Evolutionary conservation across 805 yeast genomes (phyloP).

Genomic region (Nakazawaea ishiwadae): DNA sequence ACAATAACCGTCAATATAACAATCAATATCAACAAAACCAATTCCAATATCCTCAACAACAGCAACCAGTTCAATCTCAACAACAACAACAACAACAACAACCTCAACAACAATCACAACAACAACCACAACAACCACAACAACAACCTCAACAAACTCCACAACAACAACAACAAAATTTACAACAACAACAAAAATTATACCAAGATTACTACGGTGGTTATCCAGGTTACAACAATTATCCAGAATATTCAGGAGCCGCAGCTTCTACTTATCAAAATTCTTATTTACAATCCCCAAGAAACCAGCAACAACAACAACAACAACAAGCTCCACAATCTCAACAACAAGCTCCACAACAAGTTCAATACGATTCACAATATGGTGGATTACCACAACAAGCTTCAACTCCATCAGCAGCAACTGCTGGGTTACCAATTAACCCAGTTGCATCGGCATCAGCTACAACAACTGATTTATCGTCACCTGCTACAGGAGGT

Average conservation of each 20-base stretch:
- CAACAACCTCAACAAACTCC: slow-evolving; percentile 11
- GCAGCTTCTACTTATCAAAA: slow-evolving; percentile 2
- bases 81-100: slow-evolving; percentile 19
- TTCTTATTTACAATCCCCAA: slow-evolving; percentile 11
- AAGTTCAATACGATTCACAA: slow-evolving; percentile 4
- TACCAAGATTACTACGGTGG: slow-evolving; percentile 14
- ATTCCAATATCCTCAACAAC: slow-evolving; percentile 20
- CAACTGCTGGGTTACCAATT: slow-evolving; percentile 8
- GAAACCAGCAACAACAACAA: slow-evolving; percentile 13
- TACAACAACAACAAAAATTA: slow-evolving; percentile 14
- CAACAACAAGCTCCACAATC: slow-evolving; percentile 10
- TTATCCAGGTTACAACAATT: slow-evolving; percentile 14
- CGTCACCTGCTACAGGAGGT: slow-evolving; percentile 5
- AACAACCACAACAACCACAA: slow-evolving; percentile 15
- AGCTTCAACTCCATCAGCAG: slow-evolving; percentile 9
- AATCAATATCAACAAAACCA: slow-evolving; percentile 19
- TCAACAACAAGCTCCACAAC: slow-evolving; percentile 6
- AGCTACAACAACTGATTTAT: slow-evolving; percentile 2
- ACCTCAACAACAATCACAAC: slow-evolving; percentile 9
- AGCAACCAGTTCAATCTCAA: slow-evolving; percentile 17
- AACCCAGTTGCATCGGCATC: slow-evolving; percentile 5
- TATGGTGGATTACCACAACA: slow-evolving; percentile 5
- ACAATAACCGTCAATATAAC: slow-evolving; percentile 16
- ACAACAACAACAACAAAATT: slow-evolving; percentile 15
- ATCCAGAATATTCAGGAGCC: slow-evolving; percentile 7